Evolutionary conservation across 225 moss, liverwort and hornwort species (phyloP).

Genomic region (Physcomitrium patens): DNA sequence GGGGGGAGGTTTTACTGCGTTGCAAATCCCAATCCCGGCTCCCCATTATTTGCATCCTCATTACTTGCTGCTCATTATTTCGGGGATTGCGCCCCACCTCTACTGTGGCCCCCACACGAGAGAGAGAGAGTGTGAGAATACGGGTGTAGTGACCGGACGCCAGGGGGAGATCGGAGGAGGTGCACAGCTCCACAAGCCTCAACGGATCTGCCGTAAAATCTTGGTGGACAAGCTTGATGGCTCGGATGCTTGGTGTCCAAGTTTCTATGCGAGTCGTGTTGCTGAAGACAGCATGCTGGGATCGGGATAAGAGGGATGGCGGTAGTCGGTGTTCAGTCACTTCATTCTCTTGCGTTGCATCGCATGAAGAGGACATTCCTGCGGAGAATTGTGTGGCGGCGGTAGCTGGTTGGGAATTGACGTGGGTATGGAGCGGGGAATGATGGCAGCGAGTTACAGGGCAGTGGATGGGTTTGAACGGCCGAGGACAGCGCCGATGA

Average conservation of each 20-base stretch:
- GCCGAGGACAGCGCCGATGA: constrained; percentile 3
- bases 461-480: constrained; percentile 32
- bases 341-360: neutral
- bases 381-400: neutral
- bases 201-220: neutral
- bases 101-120: too few species aligned
- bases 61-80: too few species aligned
- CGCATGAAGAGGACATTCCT: neutral
- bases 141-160: too few species aligned
- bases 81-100: constrained; percentile 34
- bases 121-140: too few species aligned
- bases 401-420: neutral
- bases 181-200: too few species aligned
- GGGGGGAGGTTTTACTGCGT: too few species aligned
- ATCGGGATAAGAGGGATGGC: neutral
- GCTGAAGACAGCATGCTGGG: neutral
- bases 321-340: constrained; percentile 6
- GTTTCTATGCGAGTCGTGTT: constrained; percentile 6
- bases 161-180: too few species aligned
- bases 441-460: constrained; percentile 18
- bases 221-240: neutral
- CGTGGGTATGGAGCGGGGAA: constrained; percentile 30
- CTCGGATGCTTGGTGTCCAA: neutral
- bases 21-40: too few species aligned
- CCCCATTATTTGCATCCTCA: too few species aligned